Base-by-base conservation (phyloP, 306 rosid genomes). In the Gastrolobium villosum region DNA sequence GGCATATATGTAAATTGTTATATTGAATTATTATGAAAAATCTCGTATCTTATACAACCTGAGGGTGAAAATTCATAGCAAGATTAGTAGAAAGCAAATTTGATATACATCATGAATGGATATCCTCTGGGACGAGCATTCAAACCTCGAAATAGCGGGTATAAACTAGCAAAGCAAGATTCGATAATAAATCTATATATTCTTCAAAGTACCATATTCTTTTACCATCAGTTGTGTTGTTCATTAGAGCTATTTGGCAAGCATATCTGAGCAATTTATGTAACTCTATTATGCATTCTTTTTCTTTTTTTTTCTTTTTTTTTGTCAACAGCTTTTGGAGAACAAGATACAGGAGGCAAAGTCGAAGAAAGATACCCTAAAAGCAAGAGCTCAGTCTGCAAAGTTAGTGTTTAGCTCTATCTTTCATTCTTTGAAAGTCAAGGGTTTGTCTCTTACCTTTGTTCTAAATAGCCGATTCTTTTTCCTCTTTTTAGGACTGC, bases 321-420 rank as follows among this genome's bases (percentile, higher is more conserved):
- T 5, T 50, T 11, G 39, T 39, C 4, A 71, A 82, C 77, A 90
- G 94, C 90, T 90, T 83, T 73, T 90, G 83, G 94, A 90, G 84
- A 86, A 88, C 84, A 90, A 90, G 84, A 90, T 90, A 73, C 92
- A 88, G 68, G 94, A 90, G 77, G 94, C 94, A 35, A 86, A 84
- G 75, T 88, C 92, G 7, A 90, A 90, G 88, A 90, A 90, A 83
- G 94, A 90, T 75, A 90, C 94, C 10, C 89, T 90, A 41, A 90
- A 90, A 90, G 94, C 92, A n/a, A 89, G 94, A 72, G 94, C 94
- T 70, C 94, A 90, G 64, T 86, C 94, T 77, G 92, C 92, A 72
- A 90, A 86, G 94, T 90, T 63, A 36, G 91, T 85, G 39, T 30
- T 69, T 48, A 11, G 14, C 63, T 26, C 69, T 39, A 7, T 60